These are phyloP conservation scores for Sarocladium brachiariae DNA, from an alignment of 2,329 filamentous ascomycete species.

Conservation along the genomic window DNA sequence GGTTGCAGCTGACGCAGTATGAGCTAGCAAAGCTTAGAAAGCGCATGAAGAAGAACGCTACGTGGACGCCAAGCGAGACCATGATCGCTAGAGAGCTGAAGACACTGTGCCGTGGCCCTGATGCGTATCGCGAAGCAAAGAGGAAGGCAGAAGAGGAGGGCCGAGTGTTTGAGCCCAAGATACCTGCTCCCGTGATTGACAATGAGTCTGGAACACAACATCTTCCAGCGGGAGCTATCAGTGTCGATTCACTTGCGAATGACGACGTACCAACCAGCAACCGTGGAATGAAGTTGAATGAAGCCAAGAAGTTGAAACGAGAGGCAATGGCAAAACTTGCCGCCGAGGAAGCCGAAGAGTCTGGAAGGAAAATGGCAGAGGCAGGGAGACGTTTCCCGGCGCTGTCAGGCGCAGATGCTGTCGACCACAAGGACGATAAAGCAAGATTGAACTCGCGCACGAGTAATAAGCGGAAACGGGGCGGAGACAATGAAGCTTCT, in stretches of 20 bases:
- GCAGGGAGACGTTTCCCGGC: background rate
- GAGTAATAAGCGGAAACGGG: constrained; percentile 39
- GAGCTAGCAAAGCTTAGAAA: constrained; percentile 67
- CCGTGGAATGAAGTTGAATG: constrained; percentile 71
- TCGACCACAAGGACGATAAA: constrained; percentile 6
- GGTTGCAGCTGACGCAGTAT: constrained; percentile 58
- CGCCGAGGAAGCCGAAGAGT: constrained; percentile 55
- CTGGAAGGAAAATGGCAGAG: constrained; percentile 34
- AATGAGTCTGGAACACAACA: constrained; percentile 44
- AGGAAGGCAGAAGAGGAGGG: constrained; percentile 60
- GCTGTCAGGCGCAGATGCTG: background rate
- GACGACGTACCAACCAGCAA: constrained; percentile 62
- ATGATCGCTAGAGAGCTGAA: constrained; percentile 79
- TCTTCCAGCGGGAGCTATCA: constrained; percentile 54
- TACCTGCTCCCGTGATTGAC: constrained; percentile 33
- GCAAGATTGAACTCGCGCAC: constrained; percentile 24
- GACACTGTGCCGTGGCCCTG: constrained; percentile 58
- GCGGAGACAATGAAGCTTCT: constrained; percentile 24
- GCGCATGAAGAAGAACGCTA: constrained; percentile 86
- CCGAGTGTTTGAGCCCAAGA: constrained; percentile 45
- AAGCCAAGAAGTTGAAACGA: constrained; percentile 67
- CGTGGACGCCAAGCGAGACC: constrained; percentile 77
- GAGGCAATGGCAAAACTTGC: constrained; percentile 57
- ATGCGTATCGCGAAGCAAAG: constrained; percentile 55
- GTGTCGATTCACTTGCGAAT: constrained; percentile 45